Base-by-base conservation (phyloP, 2,329 filamentous ascomycete species). In the Colletotrichum liriopes region DNA sequence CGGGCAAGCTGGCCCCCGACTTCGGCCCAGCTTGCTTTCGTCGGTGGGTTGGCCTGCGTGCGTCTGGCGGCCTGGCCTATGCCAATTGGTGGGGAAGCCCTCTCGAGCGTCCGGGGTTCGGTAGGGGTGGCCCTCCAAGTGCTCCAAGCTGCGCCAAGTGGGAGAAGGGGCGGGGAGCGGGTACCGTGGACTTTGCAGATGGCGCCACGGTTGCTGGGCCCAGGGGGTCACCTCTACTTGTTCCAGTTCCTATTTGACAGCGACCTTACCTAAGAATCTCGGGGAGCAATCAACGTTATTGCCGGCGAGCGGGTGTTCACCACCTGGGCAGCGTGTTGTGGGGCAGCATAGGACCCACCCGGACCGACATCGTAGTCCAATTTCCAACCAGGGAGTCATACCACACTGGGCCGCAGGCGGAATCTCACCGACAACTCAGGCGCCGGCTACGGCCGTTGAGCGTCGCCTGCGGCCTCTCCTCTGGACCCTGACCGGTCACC, bases 21-120 rank as follows among this genome's bases (percentile, higher is more conserved):
- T 75, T 75, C 73, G 73, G 73, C 72, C 71, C 63, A 61, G 63
- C 69, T 70, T 70, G 65, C 67, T 58, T 41, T 74, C 69, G 56
- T 65, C 69, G 67, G 66, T 65, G 67, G 67, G 71, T 63, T 67
- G 54, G 65, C 55, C 62, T 63, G 67, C 60, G 70, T 63, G 60
- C 35, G 45, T 63, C 16, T 26, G 47, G 18, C 58, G 52, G 73
- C 66, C 58, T 67, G 65, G 66, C 66, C 59, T 72, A 54, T 70
- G 70, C 70, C 66, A 32, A 58, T 71, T 52, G 71, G 71, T 73
- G 71, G 71, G 71, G 71, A 73, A 71, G 51, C n/a, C n/a, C 35
- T 52, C 55, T 59, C 18, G 43, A 60, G 60, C 66, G 66, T 72
- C 70, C 66, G 70, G 70, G 70, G 70, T 65, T 72, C 69, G 65